These are phyloP conservation scores for Tetrapyrgos nigripes DNA, from an alignment of 1,284 basidiomycete genomes.

Conservation along the genomic window DNA sequence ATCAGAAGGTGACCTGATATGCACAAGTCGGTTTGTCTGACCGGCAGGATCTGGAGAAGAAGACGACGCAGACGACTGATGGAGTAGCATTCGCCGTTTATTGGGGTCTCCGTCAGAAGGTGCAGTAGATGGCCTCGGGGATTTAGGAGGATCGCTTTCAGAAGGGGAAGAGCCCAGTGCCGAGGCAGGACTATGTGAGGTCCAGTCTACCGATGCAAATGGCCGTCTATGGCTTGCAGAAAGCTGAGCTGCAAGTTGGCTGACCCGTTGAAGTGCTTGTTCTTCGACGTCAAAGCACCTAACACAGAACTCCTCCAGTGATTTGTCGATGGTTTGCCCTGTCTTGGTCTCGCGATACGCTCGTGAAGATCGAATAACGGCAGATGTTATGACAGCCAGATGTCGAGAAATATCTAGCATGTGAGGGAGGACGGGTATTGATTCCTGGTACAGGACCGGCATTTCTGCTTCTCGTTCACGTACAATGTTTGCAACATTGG, in stretches of 20 bases:
- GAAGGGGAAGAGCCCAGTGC: slow-evolving; percentile 9
- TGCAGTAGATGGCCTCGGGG: slow-evolving; percentile 49
- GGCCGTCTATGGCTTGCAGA: slow-evolving; percentile 38
- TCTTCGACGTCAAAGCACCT: slow-evolving; percentile 78
- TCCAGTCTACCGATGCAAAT: slow-evolving; percentile 19
- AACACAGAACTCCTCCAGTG: slow-evolving; percentile 55
- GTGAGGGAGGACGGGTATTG: slow-evolving; percentile 72
- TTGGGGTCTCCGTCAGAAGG: slow-evolving; percentile 40
- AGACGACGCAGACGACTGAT: slow-evolving; percentile 10
- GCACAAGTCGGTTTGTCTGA: slow-evolving; percentile 24
- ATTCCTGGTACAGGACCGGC: slow-evolving; percentile 66
- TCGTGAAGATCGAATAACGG: slow-evolving; percentile 66
- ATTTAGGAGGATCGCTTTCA: slow-evolving; percentile 25
- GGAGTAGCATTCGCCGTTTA: slow-evolving; percentile 28
- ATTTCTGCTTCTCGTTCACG: slow-evolving; percentile 58
- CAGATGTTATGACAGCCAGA: slow-evolving; percentile 74
- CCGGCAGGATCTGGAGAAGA: slow-evolving; percentile 14
- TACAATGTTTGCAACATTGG: slow-evolving; percentile 60
- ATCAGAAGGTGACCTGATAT: slow-evolving; percentile 50
- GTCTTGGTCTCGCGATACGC: slow-evolving; percentile 39
- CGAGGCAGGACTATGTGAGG: slow-evolving; percentile 14
- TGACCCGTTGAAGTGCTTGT: slow-evolving; percentile 67
- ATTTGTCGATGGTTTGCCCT: slow-evolving; percentile 32
- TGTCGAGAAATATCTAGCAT: slow-evolving; percentile 75
- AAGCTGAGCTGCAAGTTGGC: slow-evolving; percentile 55